These are phyloP conservation scores for Grigorovia yakushimaensis DNA, from an alignment of 805 yeast genomes.

Conservation along the genomic window DNA sequence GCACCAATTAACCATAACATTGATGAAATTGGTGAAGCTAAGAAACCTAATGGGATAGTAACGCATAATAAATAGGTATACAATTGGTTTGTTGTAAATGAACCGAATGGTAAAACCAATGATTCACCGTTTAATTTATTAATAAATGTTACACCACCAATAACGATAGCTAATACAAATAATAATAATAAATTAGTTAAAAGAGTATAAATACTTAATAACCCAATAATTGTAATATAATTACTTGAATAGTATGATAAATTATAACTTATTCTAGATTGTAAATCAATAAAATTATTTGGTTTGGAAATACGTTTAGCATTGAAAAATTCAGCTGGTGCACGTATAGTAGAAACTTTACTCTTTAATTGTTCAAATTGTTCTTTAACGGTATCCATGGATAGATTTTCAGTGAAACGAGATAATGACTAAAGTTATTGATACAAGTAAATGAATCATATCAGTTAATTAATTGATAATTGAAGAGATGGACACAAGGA, in stretches of 20 bases:
- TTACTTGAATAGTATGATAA: slow-evolving; percentile 81
- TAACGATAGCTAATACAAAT: slow-evolving; percentile 68
- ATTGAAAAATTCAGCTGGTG: slow-evolving; percentile 92
- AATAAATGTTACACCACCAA: slow-evolving; percentile 71
- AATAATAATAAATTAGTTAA: slow-evolving; percentile 76
- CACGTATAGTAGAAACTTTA: slow-evolving; percentile 62
- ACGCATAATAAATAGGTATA: slow-evolving; percentile 74
- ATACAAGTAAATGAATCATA: too few species aligned
- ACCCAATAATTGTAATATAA: slow-evolving; percentile 62
- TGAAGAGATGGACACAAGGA: background rate
- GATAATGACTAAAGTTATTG: slow-evolving; percentile 29
- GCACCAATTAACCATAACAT: slow-evolving; percentile 89
- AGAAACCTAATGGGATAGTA: slow-evolving; percentile 70
- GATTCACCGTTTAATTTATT: slow-evolving; percentile 74
- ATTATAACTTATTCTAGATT: slow-evolving; percentile 80
- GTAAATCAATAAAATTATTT: slow-evolving; percentile 77
- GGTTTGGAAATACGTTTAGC: slow-evolving; percentile 86
- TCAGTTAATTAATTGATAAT: too few species aligned
- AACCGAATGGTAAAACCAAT: slow-evolving; percentile 63
- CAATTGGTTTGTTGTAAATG: slow-evolving; percentile 65
- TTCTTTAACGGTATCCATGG: slow-evolving; percentile 28
- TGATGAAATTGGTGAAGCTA: slow-evolving; percentile 84
- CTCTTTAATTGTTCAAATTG: slow-evolving; percentile 48
- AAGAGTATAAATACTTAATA: slow-evolving; percentile 74
- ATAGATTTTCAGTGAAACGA: slow-evolving; percentile 23